These are phyloP conservation scores for Leptographium flavum DNA, from an alignment of 2,329 filamentous ascomycete species.

Conservation along the genomic window DNA sequence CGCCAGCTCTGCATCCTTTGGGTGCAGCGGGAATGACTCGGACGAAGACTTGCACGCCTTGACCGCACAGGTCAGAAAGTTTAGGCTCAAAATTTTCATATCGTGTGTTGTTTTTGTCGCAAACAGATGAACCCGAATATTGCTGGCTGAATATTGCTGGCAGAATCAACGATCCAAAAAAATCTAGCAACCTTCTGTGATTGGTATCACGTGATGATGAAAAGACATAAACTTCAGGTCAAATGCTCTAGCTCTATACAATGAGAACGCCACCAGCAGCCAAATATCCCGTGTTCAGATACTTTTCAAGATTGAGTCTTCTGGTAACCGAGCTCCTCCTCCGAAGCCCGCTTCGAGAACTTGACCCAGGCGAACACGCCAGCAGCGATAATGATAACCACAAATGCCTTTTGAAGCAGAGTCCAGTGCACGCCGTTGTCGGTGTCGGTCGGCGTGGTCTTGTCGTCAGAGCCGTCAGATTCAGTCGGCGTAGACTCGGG, in stretches of 20 bases:
- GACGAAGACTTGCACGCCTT: conserved; percentile 81
- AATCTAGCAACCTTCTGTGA: neutral
- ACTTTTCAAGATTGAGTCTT: conserved; percentile 26
- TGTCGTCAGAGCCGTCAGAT: neutral
- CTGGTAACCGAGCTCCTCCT: conserved; percentile 24
- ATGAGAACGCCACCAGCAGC: too few species aligned
- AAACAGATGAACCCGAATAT: too few species aligned
- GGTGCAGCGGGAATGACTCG: conserved; percentile 78
- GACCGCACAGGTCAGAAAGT: conserved; percentile 92
- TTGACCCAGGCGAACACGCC: conserved; percentile 31
- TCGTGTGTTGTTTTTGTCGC: neutral
- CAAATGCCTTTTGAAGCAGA: conserved; percentile 32
- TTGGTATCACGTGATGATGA: neutral
- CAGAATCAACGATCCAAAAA: too few species aligned
- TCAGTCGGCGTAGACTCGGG: neutral
- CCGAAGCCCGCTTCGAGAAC: conserved; percentile 21
- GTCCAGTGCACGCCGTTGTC: conserved; percentile 23
- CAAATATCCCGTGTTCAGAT: neutral
- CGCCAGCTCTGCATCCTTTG: conserved; percentile 80
- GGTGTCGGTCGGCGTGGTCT: conserved; percentile 4
- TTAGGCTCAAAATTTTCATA: conserved; percentile 94
- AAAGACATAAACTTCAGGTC: too few species aligned
- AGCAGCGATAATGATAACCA: conserved; percentile 33
- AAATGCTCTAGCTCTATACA: too few species aligned
- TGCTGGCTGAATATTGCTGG: too few species aligned